phyloP scores from a whole-genome alignment of 768 basidiomycete genomes.

The Tubosaeta brunneosetosa region DNA sequence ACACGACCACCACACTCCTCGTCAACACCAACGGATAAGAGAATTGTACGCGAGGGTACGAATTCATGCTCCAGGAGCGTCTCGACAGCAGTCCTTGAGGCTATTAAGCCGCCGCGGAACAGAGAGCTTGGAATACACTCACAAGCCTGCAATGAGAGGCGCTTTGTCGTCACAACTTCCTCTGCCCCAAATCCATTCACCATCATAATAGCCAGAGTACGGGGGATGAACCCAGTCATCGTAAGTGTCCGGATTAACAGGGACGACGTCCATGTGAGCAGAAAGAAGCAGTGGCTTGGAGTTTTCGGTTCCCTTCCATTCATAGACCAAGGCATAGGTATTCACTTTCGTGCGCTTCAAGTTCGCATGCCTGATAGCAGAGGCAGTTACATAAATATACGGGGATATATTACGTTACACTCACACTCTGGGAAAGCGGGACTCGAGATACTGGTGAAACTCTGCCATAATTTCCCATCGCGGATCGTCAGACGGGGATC shows the following conservation, averaged over 20 bases:
- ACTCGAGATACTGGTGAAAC: slow-evolving; percentile 23
- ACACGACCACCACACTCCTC: slow-evolving; percentile 39
- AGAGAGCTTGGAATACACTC: slow-evolving; percentile 2
- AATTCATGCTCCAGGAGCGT: slow-evolving; percentile 26
- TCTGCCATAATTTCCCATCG: slow-evolving; percentile 33
- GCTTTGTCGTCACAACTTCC: slow-evolving; percentile 45
- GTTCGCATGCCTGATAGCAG: slow-evolving; percentile 36
- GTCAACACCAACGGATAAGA: slow-evolving; percentile 41
- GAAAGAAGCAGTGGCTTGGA: not conserved
- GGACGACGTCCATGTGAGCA: not conserved
- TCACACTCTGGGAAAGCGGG: slow-evolving; percentile 60
- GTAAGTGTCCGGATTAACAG: not conserved
- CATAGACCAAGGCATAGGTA: slow-evolving; percentile 57
- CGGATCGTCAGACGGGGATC: slow-evolving; percentile 43
- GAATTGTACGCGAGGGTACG: slow-evolving; percentile 26
- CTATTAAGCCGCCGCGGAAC: not conserved
- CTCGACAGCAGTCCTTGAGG: slow-evolving; percentile 23
- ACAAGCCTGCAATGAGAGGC: slow-evolving; percentile 33
- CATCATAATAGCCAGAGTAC: slow-evolving; percentile 28
- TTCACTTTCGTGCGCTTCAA: slow-evolving; percentile 53
- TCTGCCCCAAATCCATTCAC: slow-evolving; percentile 45
- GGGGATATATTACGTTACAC: too few relatives aligned
- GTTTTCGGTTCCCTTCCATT: slow-evolving; percentile 37
- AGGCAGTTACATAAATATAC: not conserved
- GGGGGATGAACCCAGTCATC: slow-evolving; percentile 38